Conservation (phyloP, 345 rosid species). For the Noccaea bulbosa region DNA sequence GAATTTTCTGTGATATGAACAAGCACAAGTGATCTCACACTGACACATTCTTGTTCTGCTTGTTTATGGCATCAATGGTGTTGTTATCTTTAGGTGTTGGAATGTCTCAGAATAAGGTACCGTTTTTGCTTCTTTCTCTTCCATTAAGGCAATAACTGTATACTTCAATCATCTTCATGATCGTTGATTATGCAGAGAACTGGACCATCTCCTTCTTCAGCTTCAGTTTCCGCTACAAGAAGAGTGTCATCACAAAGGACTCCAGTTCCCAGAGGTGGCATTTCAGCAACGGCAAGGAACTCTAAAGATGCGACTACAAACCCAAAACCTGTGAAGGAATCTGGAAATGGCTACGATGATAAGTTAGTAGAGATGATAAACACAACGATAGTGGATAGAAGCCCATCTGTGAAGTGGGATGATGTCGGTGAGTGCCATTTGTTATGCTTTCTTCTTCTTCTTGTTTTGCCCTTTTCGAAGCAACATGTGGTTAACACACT, state of each 20-base stretch:
- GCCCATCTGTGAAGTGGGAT: slow-evolving; percentile 94
- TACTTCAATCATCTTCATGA: not conserved
- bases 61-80: slow-evolving; percentile 27
- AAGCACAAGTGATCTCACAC: not conserved
- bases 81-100: slow-evolving; percentile 53
- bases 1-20: slow-evolving; percentile 10
- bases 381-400: slow-evolving; percentile 89
- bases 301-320: slow-evolving; percentile 52
- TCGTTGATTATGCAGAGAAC: slow-evolving; percentile 57
- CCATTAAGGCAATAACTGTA: too few relatives aligned
- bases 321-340: slow-evolving; percentile 57
- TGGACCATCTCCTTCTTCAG: slow-evolving; percentile 47
- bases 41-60: slow-evolving; percentile 9
- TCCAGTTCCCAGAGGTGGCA: slow-evolving; percentile 46
- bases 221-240: slow-evolving; percentile 59
- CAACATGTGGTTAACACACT: slow-evolving; percentile 10
- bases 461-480: not conserved
- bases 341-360: slow-evolving; percentile 66
- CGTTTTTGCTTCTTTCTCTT: slow-evolving; percentile 24
- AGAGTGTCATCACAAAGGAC: slow-evolving; percentile 46
- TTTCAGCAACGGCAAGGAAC: slow-evolving; percentile 44
- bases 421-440: slow-evolving; percentile 78
- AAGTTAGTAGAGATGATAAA: slow-evolving; percentile 89
- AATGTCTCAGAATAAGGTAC: slow-evolving; percentile 69
- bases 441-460: not conserved